A percentile compares a stretch with the other conserved stretches of the same genome.
Conservation (phyloP, 169 alveolate species). For the Neospora caninum region DNA sequence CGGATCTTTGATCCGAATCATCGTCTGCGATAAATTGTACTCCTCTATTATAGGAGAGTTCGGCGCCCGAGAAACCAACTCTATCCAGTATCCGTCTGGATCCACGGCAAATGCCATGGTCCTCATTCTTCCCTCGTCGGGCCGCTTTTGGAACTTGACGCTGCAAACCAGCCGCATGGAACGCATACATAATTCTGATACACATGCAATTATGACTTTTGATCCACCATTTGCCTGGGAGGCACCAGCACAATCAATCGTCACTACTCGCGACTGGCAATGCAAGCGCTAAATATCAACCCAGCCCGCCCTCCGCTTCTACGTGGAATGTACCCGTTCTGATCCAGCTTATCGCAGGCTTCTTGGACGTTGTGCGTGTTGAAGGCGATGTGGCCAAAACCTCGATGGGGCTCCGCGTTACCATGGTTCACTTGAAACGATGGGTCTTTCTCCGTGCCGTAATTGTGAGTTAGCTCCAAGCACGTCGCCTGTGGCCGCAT, state of each 20-base stretch:
- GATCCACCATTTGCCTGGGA: too few species aligned
- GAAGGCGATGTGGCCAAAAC: slow-evolving; percentile 84
- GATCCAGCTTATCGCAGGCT: slow-evolving; percentile 54
- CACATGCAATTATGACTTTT: too few species aligned
- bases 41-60: slow-evolving; percentile 58
- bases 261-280: background rate
- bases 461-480: slow-evolving; percentile 79
- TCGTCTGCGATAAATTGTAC: slow-evolving; percentile 79
- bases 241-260: too few species aligned
- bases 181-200: background rate
- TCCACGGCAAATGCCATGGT: slow-evolving; percentile 81
- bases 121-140: slow-evolving; percentile 80
- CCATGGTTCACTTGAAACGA: slow-evolving; percentile 76
- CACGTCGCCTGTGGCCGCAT: slow-evolving; percentile 59
- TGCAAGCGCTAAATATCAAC: background rate
- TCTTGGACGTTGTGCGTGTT: slow-evolving; percentile 72
- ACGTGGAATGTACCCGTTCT: slow-evolving; percentile 16
- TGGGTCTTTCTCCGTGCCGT: slow-evolving; percentile 72
- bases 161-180: slow-evolving; percentile 63
- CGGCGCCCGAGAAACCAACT: slow-evolving; percentile 69
- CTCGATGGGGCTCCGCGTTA: slow-evolving; percentile 78
- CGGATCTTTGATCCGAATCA: slow-evolving; percentile 80
- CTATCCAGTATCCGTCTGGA: slow-evolving; percentile 84
- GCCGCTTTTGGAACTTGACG: slow-evolving; percentile 77
- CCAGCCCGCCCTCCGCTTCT: background rate